Base-by-base conservation (phyloP, 805 yeast species). In the Saccharomyces kudriavzevii region DNA sequence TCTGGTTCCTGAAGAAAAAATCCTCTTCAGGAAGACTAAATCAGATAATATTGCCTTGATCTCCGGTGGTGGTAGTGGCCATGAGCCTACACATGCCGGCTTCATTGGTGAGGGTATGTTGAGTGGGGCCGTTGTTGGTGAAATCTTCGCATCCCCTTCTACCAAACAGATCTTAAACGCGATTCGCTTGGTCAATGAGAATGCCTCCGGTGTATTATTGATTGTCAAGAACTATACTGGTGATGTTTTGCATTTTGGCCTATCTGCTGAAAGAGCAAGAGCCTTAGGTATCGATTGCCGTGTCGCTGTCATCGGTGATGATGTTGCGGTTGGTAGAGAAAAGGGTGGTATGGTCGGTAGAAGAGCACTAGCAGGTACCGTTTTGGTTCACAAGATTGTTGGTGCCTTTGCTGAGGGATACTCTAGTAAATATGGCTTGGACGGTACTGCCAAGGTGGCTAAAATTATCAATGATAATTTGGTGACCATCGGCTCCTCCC, bases 61-160 rank as follows among this genome's bases (percentile, higher is more conserved):
- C 27, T 83, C 96, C 31, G 97, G 97, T 55, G 98, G 98, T 53
- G 97, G 97, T 27, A 83, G 91, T 13, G 98, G 98, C 49, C 98
- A 91, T 66, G 98, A 91, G 70, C 97, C 97, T 26, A 77, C 90
- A 3, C 97, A 92, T 64, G 91, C 88, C 8, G 97, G 96, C 0
- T 91, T 83, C 67, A 90, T 91, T 24, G 97, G 97, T 11, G 77
- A 81, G 13, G 95, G 95, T 49, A 72, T 86, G 60, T 70, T 91
- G 45, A 89, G 87, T 59, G 95, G 84, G 45, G 97, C 96, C 0
- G 96, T 91, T 4, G 82, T 90, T 52, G 98, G 98, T 40, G 82
- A 85, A 52, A 78, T 89, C n/a, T 91, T 91, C 74, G 97, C 97
- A 0, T 89, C 96, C 13, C 98, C 98, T 2, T 81, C 90, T n/a